Conservation (phyloP, 441 rosid species). For the Populus hybrid region DNA sequence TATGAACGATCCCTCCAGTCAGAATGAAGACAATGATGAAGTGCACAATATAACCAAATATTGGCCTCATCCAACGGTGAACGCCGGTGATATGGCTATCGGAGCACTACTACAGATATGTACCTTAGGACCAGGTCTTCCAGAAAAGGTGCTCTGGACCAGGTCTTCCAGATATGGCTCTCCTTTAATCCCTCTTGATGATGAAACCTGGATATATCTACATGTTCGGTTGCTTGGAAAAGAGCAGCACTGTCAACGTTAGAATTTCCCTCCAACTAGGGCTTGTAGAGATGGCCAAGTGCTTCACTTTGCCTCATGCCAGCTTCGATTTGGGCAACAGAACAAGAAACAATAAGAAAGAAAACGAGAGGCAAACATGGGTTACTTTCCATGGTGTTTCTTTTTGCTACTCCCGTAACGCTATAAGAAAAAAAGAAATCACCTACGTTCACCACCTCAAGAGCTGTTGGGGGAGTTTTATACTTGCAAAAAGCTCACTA, state of each 20-base stretch:
- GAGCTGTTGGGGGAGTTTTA: too few species aligned
- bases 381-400: slow-evolving; percentile 23
- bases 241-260: slow-evolving; percentile 26
- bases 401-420: neutral
- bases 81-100: too few species aligned
- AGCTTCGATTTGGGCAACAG: slow-evolving; percentile 18
- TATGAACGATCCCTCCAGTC: too few species aligned
- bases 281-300: slow-evolving; percentile 36
- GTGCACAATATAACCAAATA: too few species aligned
- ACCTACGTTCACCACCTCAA: too few species aligned
- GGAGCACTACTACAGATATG: too few species aligned
- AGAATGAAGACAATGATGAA: too few species aligned
- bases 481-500: too few species aligned
- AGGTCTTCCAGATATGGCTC: neutral
- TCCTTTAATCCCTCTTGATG: slow-evolving; percentile 42
- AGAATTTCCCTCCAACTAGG: slow-evolving; percentile 29
- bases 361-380: slow-evolving; percentile 14
- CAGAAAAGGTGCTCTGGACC: too few species aligned
- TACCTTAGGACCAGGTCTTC: too few species aligned
- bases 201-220: slow-evolving; percentile 18
- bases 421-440: too few species aligned
- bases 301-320: slow-evolving; percentile 44
- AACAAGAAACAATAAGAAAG: slow-evolving; percentile 24
- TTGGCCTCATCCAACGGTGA: too few species aligned
- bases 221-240: slow-evolving; percentile 25